Evolutionary conservation across 2,329 filamentous ascomycete species (phyloP), one percentile per base, ranked within the genome.

Genomic region (Trichophyton equinum): DNA sequence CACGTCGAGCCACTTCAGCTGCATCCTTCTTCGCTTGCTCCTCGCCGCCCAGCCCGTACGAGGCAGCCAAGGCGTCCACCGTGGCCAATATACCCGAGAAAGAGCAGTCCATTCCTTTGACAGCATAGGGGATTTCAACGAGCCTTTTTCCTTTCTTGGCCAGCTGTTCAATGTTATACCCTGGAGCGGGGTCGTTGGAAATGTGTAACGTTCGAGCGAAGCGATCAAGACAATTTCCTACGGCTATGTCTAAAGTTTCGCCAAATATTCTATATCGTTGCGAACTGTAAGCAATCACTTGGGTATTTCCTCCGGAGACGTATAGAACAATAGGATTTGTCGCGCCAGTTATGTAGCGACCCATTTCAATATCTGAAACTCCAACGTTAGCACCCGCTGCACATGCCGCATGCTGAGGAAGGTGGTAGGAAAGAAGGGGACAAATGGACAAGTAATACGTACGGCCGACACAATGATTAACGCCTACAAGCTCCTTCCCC

Each of bases 91-190:
- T 95, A 1, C 94, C 94, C 1, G 88, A 91, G 75, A 99, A 97
- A 25, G 88, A 94, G 69, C 91, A 95, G 73, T 99, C 94, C 94
- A 99, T 99, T 58, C 94, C 94, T 75, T 99, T 99, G 65, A 99
- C 94, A 1, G 91, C 85, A 71, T 99, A 99, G 1, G 94, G 94
- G 30, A 99, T 78, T 66, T 97, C 92, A 18, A 97, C 79, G 44
- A 99, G 77, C 22, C 84, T 76, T 51, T 80, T 82, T 0, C 83
- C 83, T 60, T 85, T 85, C 73, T 87, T 86, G 67, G 94, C 94
- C 57, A 97, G 78, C 75, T 96, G 89, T 78, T 99, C 94, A 67
- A 99, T 96, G 72, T 99, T 99, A 75, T 97, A 96, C 1, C 94
- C 94, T 0, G 94, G 94, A 0, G 94, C 94, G 0, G 94, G 94